These are phyloP conservation scores for Penicillium canariense DNA, from an alignment of 495 filamentous ascomycete species.

Conservation along the genomic window DNA sequence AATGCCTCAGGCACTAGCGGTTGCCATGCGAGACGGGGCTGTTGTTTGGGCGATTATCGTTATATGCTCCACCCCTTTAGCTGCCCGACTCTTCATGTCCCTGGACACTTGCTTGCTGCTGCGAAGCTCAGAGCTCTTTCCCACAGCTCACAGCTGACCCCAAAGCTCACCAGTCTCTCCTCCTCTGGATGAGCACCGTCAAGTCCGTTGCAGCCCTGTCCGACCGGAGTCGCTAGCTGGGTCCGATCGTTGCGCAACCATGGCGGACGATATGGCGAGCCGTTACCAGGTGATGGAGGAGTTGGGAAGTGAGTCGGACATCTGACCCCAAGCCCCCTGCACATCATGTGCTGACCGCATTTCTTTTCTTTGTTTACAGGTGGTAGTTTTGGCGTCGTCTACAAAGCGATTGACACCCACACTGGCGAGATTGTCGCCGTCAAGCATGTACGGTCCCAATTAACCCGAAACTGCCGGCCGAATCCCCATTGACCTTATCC, in stretches of 20 bases:
- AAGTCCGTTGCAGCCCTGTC: conserved; percentile 17
- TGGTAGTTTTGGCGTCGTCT: conserved; percentile 94
- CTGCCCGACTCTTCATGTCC: conserved; percentile 14
- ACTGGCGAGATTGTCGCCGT: conserved; percentile 90
- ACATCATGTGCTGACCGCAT: conserved; percentile 11
- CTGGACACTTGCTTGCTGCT: conserved; percentile 9
- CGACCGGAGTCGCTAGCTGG: conserved; percentile 19
- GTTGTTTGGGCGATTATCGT: conserved; percentile 34
- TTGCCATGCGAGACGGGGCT: conserved; percentile 44
- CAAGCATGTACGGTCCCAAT: conserved; percentile 66
- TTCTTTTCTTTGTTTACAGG: conserved; percentile 48
- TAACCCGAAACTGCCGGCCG: conserved; percentile 17
- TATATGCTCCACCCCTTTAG: conserved; percentile 31
- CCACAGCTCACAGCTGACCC: conserved; percentile 1
- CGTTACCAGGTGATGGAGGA: conserved; percentile 91
- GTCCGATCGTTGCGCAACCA: conserved; percentile 29
- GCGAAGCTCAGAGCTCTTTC: conserved; percentile 7
- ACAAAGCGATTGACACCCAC: conserved; percentile 84
- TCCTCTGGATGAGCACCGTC: conserved; percentile 21
- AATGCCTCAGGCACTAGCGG: conserved; percentile 26
- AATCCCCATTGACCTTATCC: conserved; percentile 23
- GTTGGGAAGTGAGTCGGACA: conserved; percentile 70
- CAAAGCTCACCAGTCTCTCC: conserved; percentile 6
- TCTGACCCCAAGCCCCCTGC: background rate
- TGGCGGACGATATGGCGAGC: conserved; percentile 65